Percentiles rank a stretch among this genome's conserved stretches.
phyloP scores from a whole-genome alignment of 2,329 filamentous ascomycete genomes.

The Dactylellina leptospora region DNA sequence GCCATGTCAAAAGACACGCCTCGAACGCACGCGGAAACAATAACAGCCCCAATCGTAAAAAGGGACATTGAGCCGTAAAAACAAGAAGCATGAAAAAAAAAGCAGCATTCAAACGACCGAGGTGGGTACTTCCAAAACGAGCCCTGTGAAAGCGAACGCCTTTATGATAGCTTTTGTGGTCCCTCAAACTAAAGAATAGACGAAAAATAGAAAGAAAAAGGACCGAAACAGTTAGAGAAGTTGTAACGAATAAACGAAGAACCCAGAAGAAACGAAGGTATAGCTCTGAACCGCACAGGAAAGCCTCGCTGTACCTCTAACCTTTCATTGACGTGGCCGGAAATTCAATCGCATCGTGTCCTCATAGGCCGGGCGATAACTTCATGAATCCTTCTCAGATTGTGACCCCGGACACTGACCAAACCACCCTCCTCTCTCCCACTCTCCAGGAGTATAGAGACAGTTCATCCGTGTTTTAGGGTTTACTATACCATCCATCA shows the following conservation, averaged over 20 bases:
- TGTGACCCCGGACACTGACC: conserved; percentile 55
- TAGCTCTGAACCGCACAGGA: not conserved
- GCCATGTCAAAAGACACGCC: not conserved
- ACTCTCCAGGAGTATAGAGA: conserved; percentile 75
- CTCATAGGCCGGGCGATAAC: not conserved
- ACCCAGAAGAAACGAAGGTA: not conserved
- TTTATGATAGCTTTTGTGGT: conserved; percentile 18
- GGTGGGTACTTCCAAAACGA: not conserved
- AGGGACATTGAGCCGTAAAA: too few species aligned
- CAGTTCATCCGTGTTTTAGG: conserved; percentile 68
- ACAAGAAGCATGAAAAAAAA: too few species aligned
- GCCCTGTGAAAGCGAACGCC: conserved; percentile 32
- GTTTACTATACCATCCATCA: conserved; percentile 75
- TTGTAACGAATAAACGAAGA: conserved; percentile 14
- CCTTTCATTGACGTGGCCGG: too few species aligned
- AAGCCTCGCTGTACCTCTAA: not conserved
- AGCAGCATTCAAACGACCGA: not conserved
- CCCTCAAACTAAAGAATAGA: not conserved
- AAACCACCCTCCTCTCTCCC: conserved; percentile 92
- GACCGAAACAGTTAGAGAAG: not conserved
- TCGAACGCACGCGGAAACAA: not conserved
- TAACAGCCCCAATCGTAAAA: too few species aligned
- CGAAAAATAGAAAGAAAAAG: not conserved
- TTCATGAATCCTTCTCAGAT: not conserved
- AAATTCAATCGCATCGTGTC: too few species aligned